A percentile compares a stretch with the other conserved stretches of the same genome.
phyloP scores from a whole-genome alignment of 495 filamentous ascomycete genomes.

The Penicillium macrosclerotiorum region DNA sequence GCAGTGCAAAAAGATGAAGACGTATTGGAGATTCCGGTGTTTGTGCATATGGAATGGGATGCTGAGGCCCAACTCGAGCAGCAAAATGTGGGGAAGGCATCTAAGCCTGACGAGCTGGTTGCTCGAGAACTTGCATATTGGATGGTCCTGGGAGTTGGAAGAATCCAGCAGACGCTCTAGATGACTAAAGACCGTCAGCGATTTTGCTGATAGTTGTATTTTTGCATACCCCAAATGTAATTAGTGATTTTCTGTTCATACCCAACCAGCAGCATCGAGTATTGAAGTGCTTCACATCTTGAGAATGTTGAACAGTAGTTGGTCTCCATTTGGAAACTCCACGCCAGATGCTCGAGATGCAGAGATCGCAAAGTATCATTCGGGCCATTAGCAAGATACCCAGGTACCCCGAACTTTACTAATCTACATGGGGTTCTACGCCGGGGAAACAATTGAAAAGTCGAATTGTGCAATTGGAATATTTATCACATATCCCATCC shows the following conservation, averaged over 20 bases:
- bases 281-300: no score
- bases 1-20: slow-evolving; percentile 71
- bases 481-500: slow-evolving; percentile 32
- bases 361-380: no score
- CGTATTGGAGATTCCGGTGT: slow-evolving; percentile 91
- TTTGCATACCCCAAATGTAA: slow-evolving; percentile 17
- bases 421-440: no score
- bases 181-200: neutral
- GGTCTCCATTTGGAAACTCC: no score
- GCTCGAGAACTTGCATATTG: slow-evolving; percentile 90
- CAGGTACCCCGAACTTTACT: no score
- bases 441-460: slow-evolving; percentile 12
- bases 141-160: slow-evolving; percentile 86
- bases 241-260: no score
- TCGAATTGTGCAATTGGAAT: slow-evolving; percentile 31
- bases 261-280: no score
- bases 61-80: slow-evolving; percentile 71
- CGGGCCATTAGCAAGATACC: no score
- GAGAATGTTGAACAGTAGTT: no score
- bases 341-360: no score
- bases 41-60: slow-evolving; percentile 91
- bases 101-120: slow-evolving; percentile 44
- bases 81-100: slow-evolving; percentile 45
- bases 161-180: slow-evolving; percentile 47
- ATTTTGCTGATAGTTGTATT: slow-evolving; percentile 8